These are phyloP conservation scores for Beauveria australis DNA, from an alignment of 2,329 filamentous ascomycete genomes.

Conservation along the genomic window DNA sequence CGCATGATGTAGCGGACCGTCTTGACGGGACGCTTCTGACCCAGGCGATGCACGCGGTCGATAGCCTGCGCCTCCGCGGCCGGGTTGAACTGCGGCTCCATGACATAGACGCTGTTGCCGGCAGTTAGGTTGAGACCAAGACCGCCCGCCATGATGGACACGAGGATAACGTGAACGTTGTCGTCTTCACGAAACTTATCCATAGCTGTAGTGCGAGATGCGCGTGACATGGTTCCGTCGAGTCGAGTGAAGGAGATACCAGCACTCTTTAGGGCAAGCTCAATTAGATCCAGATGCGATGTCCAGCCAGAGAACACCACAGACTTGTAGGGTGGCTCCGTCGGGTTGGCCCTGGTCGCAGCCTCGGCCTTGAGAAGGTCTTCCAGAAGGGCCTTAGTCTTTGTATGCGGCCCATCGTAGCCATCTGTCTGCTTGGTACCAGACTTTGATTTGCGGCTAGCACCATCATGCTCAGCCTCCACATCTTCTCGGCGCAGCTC, in stretches of 20 bases:
- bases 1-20: constrained; percentile 87
- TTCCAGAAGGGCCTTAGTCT: constrained; percentile 75
- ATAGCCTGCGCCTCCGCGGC: constrained; percentile 90
- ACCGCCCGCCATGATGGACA: constrained; percentile 87
- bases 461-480: constrained; percentile 47
- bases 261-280: constrained; percentile 63
- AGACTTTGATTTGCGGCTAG: constrained; percentile 25
- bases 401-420: constrained; percentile 84
- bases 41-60: constrained; percentile 84
- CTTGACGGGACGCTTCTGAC: constrained; percentile 81
- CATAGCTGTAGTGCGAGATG: constrained; percentile 66
- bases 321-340: constrained; percentile 75
- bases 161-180: constrained; percentile 69
- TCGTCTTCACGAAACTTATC: constrained; percentile 67
- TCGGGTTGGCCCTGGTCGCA: constrained; percentile 51
- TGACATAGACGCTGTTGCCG: constrained; percentile 83
- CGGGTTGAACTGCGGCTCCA: constrained; percentile 98
- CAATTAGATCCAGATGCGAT: constrained; percentile 84
- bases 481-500: constrained; percentile 57
- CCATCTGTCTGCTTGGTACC: constrained; percentile 51
- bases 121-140: constrained; percentile 85
- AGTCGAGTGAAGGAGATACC: constrained; percentile 69
- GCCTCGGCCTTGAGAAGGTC: constrained; percentile 59
- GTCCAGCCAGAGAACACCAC: constrained; percentile 98
- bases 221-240: constrained; percentile 79